Conservation (phyloP, 306 rosid species). For the Abrus precatorius region DNA sequence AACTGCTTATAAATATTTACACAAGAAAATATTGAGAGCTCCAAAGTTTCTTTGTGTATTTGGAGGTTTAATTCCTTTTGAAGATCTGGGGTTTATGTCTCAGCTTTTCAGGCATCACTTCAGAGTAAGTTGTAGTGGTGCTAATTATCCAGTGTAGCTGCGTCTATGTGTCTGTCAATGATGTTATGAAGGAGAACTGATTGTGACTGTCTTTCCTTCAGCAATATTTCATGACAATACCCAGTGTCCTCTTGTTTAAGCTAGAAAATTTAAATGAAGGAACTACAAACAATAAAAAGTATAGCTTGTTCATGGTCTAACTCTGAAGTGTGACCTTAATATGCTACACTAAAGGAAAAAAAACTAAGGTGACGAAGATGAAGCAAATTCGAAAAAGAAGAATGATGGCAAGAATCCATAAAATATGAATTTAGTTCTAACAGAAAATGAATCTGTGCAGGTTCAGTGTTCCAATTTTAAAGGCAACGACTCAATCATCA, state of each 20-base stretch:
- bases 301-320: conserved; percentile 46
- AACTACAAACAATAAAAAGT: conserved; percentile 21
- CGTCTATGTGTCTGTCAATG: conserved; percentile 13
- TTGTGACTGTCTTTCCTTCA: conserved; percentile 41
- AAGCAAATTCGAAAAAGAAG: conserved; percentile 52
- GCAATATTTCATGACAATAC: conserved; percentile 23
- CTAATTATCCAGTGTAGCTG: conserved; percentile 18
- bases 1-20: conserved; percentile 34
- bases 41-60: not conserved
- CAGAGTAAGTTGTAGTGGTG: conserved; percentile 25
- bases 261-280: conserved; percentile 25
- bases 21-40: conserved; percentile 16
- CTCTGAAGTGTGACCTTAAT: conserved; percentile 18
- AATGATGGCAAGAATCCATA: conserved; percentile 57
- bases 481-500: conserved; percentile 97
- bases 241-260: conserved; percentile 15
- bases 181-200: conserved; percentile 39
- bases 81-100: conserved; percentile 24
- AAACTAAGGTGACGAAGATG: conserved; percentile 37
- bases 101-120: conserved; percentile 10
- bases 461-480: conserved; percentile 76
- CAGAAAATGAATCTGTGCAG: conserved; percentile 97
- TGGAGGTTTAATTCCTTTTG: conserved; percentile 29
- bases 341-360: conserved; percentile 33
- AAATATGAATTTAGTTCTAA: conserved; percentile 74